Base-by-base conservation (phyloP, 305 asterid genomes). In the Fraxinus sp. region DNA sequence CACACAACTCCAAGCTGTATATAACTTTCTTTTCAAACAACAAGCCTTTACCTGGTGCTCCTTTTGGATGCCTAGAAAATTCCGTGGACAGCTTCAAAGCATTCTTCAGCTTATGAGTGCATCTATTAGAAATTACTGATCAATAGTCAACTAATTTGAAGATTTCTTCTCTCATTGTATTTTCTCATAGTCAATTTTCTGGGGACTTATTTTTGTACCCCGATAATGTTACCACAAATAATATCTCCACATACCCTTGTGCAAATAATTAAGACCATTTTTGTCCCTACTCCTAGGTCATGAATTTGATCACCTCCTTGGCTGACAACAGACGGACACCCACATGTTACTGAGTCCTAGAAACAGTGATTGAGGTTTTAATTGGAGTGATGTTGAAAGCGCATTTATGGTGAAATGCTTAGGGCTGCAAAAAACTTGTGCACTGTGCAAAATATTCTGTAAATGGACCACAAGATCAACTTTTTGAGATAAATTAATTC, bases 1-100 rank as follows among this genome's bases (percentile, higher is more conserved):
- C 32, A 62, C 39, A 35, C 76, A 37, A 72, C 9, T 75, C 76
- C 74, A 75, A 75, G 52, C 81, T 66, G 76, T 28, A 68, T 36
- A 68, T 28, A 36, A 68, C 74, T 14, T 7, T n/a, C 5, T 68
- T 24, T 5, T 26, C 36, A 26, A 68, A 24, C 74, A 3, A 30
- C 20, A 3, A 24, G 20, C 36, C 74, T 68, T 28, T 66, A 26
- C 33, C 32, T 66, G 74, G 36, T 6, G 37, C 74, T 66, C 36
- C 74, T 66, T 66, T 26, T 3, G 13, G 37, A 11, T 68, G 74
- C 74, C 74, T 68, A 11, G 18, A 68, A n/a, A 28, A 68, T 68
- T 11, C 30, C 7, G 18, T 11, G 74, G 18, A 68, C 36, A 68
- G 32, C 36, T 26, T 26, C 8, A 13, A 68, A 26, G 35, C 36